Evolutionary conservation across 176 grass and related monocot species (phyloP).

Genomic region (Alloteropsis semialata): DNA sequence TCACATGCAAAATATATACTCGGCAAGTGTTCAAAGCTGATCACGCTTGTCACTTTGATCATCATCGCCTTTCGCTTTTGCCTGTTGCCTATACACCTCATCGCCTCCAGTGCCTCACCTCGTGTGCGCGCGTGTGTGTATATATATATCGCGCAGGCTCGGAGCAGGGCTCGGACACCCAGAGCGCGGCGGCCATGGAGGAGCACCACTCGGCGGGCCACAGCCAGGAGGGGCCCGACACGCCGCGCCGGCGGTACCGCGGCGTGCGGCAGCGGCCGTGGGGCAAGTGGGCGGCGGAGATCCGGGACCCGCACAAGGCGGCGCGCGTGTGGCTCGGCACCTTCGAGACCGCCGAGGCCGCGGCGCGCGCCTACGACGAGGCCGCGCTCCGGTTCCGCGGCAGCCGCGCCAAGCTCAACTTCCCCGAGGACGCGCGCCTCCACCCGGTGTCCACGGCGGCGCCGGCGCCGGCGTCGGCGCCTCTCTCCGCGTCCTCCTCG

Average conservation of each 20-base stretch:
- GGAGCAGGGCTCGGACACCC: constrained; percentile 44
- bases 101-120: not conserved
- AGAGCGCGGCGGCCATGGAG: constrained; percentile 45
- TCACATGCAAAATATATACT: constrained; percentile 11
- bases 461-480: not conserved
- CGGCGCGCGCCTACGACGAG: constrained; percentile 90
- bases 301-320: constrained; percentile 95
- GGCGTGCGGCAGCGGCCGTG: constrained; percentile 96
- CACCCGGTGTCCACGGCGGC: constrained; percentile 14
- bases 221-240: constrained; percentile 8
- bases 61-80: not conserved
- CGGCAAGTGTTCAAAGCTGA: constrained; percentile 22
- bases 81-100: not conserved
- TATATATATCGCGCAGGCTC: constrained; percentile 40
- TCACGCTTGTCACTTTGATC: not conserved
- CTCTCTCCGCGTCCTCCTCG: not conserved
- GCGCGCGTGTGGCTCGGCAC: constrained; percentile 98
- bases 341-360: constrained; percentile 94
- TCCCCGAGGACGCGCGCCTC: constrained; percentile 85
- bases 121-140: not conserved
- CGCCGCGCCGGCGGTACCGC: constrained; percentile 55
- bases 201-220: constrained; percentile 28
- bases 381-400: constrained; percentile 93
- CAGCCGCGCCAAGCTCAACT: constrained; percentile 96
- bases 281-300: constrained; percentile 99